These are phyloP conservation scores for Apiospora rasikravindrae DNA, from an alignment of 2,329 filamentous ascomycete genomes.

Conservation along the genomic window DNA sequence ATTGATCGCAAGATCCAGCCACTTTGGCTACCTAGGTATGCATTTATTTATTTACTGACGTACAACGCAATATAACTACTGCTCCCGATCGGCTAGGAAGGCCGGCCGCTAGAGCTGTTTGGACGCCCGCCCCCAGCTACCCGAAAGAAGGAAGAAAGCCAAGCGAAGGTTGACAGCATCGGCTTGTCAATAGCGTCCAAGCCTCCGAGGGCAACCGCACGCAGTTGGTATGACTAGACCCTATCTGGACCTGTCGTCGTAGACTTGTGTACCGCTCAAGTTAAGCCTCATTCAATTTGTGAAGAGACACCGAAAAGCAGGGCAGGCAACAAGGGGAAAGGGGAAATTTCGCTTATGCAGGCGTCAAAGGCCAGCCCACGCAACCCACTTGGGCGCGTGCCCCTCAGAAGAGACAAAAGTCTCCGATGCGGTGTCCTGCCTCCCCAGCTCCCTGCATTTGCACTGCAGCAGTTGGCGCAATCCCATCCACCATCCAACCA, in stretches of 20 bases:
- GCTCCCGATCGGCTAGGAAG: neutral
- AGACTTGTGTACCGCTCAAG: neutral
- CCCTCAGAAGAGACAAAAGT: neutral
- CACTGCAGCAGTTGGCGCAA: neutral
- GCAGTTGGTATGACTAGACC: neutral
- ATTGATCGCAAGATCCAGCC: neutral
- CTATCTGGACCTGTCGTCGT: neutral
- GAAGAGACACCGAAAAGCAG: neutral
- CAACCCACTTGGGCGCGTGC: neutral
- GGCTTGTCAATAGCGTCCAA: neutral
- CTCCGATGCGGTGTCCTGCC: neutral
- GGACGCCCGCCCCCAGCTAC: neutral
- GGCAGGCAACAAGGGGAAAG: neutral
- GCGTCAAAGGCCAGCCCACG: neutral
- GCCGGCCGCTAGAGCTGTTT: neutral
- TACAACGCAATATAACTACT: neutral
- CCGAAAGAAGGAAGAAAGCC: neutral
- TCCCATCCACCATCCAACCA: neutral
- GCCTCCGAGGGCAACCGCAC: neutral
- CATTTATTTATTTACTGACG: neutral
- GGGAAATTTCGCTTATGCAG: conserved; percentile 13
- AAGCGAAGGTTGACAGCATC: conserved; percentile 8
- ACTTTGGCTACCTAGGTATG: neutral
- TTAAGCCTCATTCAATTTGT: conserved; percentile 5
- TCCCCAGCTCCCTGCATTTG: neutral